Evolutionary conservation across 305 asterid genomes (phyloP).

Genomic region (Fraxinus latifolia): DNA sequence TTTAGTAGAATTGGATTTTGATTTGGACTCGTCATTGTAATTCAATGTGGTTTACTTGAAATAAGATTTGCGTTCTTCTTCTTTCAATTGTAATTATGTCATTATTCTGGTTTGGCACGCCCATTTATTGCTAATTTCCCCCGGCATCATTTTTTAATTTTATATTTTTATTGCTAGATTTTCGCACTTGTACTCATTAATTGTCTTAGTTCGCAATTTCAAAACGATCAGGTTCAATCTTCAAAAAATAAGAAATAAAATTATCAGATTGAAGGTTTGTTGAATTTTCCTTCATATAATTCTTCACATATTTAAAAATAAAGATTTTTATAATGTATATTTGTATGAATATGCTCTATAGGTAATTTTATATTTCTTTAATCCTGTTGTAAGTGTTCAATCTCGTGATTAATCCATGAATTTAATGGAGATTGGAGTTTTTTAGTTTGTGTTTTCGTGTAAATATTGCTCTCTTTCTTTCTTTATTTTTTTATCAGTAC

Average conservation of each 20-base stretch:
- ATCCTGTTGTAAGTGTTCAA: not conserved
- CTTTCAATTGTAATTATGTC: not conserved
- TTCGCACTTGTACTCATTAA: not conserved
- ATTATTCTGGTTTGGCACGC: not conserved
- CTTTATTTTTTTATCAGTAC: not conserved
- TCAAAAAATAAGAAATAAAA: not conserved
- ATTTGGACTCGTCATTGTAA: constrained; percentile 2
- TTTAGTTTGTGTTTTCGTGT: not conserved
- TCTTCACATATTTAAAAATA: not conserved
- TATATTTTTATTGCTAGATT: not conserved
- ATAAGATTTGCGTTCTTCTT: not conserved
- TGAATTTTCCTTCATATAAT: not conserved
- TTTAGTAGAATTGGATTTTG: not conserved
- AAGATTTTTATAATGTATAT: not conserved
- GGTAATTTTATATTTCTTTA: not conserved
- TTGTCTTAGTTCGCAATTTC: not conserved
- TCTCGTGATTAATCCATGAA: not conserved
- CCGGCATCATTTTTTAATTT: not conserved
- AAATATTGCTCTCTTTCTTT: not conserved
- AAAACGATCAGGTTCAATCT: not conserved
- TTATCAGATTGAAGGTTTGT: not conserved
- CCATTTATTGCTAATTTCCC: constrained; percentile 10
- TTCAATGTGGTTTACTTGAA: not conserved
- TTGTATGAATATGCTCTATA: not conserved
- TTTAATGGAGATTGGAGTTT: constrained; percentile 2